Evolutionary conservation across 2,329 filamentous ascomycete species (phyloP).

Genomic region (Geosmithia putterillii): DNA sequence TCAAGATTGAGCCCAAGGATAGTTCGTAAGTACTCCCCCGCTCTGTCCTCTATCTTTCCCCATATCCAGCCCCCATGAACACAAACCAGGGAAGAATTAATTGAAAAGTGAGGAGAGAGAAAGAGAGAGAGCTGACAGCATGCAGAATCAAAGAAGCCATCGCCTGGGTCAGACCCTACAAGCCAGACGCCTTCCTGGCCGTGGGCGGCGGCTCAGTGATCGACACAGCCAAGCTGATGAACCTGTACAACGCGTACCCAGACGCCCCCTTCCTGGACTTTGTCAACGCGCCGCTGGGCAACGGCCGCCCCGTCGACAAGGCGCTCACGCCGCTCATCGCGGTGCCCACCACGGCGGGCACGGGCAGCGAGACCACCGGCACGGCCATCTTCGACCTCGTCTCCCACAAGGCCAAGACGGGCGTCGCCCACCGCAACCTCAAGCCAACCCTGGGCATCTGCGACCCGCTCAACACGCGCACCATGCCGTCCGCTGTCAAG

Average conservation of each 20-base stretch:
- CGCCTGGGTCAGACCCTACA: slow-evolving; percentile 66
- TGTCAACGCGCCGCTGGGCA: slow-evolving; percentile 83
- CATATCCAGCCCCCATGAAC: not conserved
- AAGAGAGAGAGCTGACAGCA: not conserved
- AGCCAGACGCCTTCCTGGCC: slow-evolving; percentile 81
- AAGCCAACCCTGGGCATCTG: slow-evolving; percentile 90
- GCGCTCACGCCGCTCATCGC: slow-evolving; percentile 59
- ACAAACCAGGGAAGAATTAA: not conserved
- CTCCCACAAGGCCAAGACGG: slow-evolving; percentile 82
- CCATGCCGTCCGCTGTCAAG: slow-evolving; percentile 91
- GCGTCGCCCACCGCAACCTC: slow-evolving; percentile 86
- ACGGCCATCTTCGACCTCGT: slow-evolving; percentile 97
- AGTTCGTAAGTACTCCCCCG: slow-evolving; percentile 49
- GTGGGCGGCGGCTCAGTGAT: slow-evolving; percentile 89
- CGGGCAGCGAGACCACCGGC: slow-evolving; percentile 86
- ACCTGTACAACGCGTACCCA: slow-evolving; percentile 82
- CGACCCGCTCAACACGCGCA: slow-evolving; percentile 78
- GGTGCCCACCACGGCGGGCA: slow-evolving; percentile 67
- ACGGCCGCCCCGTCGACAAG: slow-evolving; percentile 45
- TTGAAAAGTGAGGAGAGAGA: not conserved
- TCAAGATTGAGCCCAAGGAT: slow-evolving; percentile 87
- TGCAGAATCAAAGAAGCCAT: slow-evolving; percentile 77
- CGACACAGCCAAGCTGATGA: slow-evolving; percentile 98
- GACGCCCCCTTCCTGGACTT: slow-evolving; percentile 95
- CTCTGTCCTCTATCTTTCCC: slow-evolving; percentile 1